A percentile compares a stretch with the other conserved stretches of the same genome.
These are phyloP conservation scores for Triadica sebifera DNA, from an alignment of 345 rosid genomes.

Conservation along the genomic window DNA sequence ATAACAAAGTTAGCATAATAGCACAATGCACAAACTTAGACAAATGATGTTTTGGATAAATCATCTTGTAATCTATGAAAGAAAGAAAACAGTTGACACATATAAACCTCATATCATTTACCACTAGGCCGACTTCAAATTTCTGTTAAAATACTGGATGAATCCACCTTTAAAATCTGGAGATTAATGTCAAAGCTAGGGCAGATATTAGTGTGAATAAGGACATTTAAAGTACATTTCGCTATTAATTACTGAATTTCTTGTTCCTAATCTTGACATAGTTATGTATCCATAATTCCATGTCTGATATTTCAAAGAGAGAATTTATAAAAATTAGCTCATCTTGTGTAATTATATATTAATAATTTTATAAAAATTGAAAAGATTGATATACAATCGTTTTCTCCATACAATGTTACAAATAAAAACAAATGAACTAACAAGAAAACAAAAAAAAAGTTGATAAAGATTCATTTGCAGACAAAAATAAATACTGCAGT, in stretches of 20 bases:
- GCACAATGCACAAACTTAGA: neutral
- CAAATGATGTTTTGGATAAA: neutral
- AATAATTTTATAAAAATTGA: slow-evolving; percentile 7
- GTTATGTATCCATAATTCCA: neutral
- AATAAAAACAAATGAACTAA: slow-evolving; percentile 8
- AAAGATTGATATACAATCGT: too few species aligned
- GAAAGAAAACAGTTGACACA: neutral
- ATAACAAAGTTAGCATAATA: too few species aligned
- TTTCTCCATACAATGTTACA: neutral
- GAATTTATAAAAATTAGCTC: neutral
- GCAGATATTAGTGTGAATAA: neutral
- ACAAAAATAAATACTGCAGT: neutral
- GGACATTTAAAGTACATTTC: slow-evolving; percentile 35
- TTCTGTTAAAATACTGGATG: neutral
- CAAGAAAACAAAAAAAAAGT: neutral
- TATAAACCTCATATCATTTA: neutral
- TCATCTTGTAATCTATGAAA: slow-evolving; percentile 22
- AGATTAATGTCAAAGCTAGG: neutral
- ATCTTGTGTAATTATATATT: slow-evolving; percentile 19
- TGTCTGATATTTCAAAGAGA: neutral
- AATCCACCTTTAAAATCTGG: neutral
- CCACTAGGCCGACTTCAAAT: neutral
- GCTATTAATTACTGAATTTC: neutral
- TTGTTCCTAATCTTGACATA: neutral
- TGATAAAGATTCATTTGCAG: neutral